Evolutionary conservation across 305 asterid genomes (phyloP).

Genomic region (Rubia peregrina): DNA sequence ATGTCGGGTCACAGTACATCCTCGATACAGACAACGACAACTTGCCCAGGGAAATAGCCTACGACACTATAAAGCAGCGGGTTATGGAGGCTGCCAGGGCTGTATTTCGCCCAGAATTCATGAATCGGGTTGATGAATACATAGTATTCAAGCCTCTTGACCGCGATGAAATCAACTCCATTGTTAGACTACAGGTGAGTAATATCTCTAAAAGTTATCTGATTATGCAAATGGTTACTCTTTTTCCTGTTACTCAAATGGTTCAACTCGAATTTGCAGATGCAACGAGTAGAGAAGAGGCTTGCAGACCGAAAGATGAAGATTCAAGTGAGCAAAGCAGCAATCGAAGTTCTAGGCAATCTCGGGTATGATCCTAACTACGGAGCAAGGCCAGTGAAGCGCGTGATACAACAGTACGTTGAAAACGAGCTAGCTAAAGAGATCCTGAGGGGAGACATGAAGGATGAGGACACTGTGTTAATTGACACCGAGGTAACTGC

Average conservation of each 20-base stretch:
- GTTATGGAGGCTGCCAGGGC: slow-evolving; percentile 86
- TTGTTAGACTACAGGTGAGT: slow-evolving; percentile 70
- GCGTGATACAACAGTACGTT: slow-evolving; percentile 72
- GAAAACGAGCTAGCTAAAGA: slow-evolving; percentile 93
- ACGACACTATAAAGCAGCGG: slow-evolving; percentile 59
- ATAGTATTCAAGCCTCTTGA: slow-evolving; percentile 94
- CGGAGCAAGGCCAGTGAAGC: slow-evolving; percentile 97
- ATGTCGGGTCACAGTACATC: slow-evolving; percentile 84
- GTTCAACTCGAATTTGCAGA: slow-evolving; percentile 30
- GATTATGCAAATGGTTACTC: neutral
- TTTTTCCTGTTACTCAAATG: too few species aligned
- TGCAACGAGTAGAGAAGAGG: slow-evolving; percentile 75
- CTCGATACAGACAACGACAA: slow-evolving; percentile 52
- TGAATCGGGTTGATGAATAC: slow-evolving; percentile 93
- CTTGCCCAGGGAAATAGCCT: slow-evolving; percentile 47
- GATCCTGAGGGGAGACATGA: slow-evolving; percentile 75
- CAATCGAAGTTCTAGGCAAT: slow-evolving; percentile 60
- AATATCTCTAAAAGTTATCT: neutral
- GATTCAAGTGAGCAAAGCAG: slow-evolving; percentile 61
- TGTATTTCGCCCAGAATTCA: slow-evolving; percentile 83
- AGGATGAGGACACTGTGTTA: slow-evolving; percentile 60
- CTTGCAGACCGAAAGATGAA: slow-evolving; percentile 71
- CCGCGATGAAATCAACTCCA: slow-evolving; percentile 60
- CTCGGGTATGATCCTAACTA: slow-evolving; percentile 90
- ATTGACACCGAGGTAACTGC: slow-evolving; percentile 72